Percentiles rank a stretch among this genome's conserved stretches.
phyloP scores from a whole-genome alignment of 306 rosid species.

The Cyamopsis tetragonoloba region DNA sequence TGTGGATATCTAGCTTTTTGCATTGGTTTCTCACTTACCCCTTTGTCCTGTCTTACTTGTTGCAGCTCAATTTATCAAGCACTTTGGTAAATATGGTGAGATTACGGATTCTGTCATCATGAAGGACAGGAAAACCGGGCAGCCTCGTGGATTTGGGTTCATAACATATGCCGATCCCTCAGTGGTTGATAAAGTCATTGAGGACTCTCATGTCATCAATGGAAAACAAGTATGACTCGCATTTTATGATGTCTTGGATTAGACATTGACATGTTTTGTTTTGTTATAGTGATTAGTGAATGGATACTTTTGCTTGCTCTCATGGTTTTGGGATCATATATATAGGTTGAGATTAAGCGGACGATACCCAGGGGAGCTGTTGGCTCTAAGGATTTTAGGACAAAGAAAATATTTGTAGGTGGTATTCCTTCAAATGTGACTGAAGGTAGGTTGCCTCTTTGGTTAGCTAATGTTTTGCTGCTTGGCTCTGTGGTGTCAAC shows the following conservation, averaged over 20 bases:
- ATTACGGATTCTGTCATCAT: slow-evolving; percentile 85
- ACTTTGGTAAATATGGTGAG: slow-evolving; percentile 82
- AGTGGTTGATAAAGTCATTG: slow-evolving; percentile 89
- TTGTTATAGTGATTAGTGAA: slow-evolving; percentile 23
- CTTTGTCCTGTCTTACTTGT: neutral
- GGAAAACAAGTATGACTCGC: slow-evolving; percentile 67
- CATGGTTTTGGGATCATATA: slow-evolving; percentile 31
- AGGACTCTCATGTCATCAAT: slow-evolving; percentile 72
- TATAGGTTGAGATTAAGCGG: slow-evolving; percentile 90
- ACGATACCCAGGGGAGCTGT: slow-evolving; percentile 89
- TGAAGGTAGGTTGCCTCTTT: slow-evolving; percentile 56
- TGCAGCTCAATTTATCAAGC: slow-evolving; percentile 85
- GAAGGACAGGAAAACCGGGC: slow-evolving; percentile 94
- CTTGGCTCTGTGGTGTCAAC: slow-evolving; percentile 14
- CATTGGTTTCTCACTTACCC: slow-evolving; percentile 20
- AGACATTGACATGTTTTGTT: slow-evolving; percentile 22
- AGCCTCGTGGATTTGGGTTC: slow-evolving; percentile 93
- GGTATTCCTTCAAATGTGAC: slow-evolving; percentile 86
- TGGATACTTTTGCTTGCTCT: slow-evolving; percentile 18
- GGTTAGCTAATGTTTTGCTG: slow-evolving; percentile 15
- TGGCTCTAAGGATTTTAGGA: slow-evolving; percentile 83
- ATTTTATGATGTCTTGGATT: slow-evolving; percentile 16
- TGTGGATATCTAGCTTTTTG: neutral
- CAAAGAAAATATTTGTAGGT: slow-evolving; percentile 90
- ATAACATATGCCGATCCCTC: slow-evolving; percentile 78